Evolutionary conservation across 2,329 filamentous ascomycete species (phyloP).

Genomic region (Bipolaris bicolor): DNA sequence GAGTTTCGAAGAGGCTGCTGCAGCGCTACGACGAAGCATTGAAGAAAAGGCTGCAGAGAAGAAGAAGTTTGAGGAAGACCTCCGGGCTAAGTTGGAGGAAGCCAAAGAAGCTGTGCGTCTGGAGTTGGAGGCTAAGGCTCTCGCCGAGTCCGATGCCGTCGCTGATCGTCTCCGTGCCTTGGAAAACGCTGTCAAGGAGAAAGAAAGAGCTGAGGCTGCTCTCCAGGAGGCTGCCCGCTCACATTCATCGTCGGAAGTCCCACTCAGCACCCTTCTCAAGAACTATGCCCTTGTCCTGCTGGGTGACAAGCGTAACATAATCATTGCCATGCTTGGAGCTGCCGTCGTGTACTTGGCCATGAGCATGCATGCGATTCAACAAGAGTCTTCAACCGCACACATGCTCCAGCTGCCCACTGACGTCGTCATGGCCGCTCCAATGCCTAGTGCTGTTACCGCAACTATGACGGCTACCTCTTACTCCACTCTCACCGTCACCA

Average conservation of each 20-base stretch:
- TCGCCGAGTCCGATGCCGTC: constrained; percentile 35
- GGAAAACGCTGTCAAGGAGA: constrained; percentile 36
- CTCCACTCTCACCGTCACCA: constrained; percentile 37
- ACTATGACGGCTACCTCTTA: constrained; percentile 36
- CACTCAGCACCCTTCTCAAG: constrained; percentile 57
- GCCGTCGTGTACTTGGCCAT: constrained; percentile 52
- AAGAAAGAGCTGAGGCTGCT: constrained; percentile 17
- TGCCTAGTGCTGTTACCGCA: constrained; percentile 27
- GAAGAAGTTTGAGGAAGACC: constrained; percentile 33
- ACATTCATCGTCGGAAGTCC: constrained; percentile 51
- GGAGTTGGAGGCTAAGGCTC: constrained; percentile 39
- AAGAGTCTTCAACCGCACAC: constrained; percentile 13
- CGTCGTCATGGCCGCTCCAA: constrained; percentile 1
- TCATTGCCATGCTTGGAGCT: constrained; percentile 55
- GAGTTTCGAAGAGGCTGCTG: constrained; percentile 36
- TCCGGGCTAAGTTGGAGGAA: constrained; percentile 39
- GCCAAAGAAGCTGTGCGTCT: constrained; percentile 43
- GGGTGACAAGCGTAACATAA: constrained; percentile 60
- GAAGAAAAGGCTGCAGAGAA: constrained; percentile 39
- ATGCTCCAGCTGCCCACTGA: constrained; percentile 13
- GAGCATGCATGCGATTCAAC: constrained; percentile 26
- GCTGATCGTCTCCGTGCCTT: constrained; percentile 39
- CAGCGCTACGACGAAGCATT: constrained; percentile 33
- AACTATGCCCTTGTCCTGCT: constrained; percentile 62
- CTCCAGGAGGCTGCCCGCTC: constrained; percentile 12